Conservation (phyloP, 1,139 yeast species). For the Geotrichum klebahnii region DNA sequence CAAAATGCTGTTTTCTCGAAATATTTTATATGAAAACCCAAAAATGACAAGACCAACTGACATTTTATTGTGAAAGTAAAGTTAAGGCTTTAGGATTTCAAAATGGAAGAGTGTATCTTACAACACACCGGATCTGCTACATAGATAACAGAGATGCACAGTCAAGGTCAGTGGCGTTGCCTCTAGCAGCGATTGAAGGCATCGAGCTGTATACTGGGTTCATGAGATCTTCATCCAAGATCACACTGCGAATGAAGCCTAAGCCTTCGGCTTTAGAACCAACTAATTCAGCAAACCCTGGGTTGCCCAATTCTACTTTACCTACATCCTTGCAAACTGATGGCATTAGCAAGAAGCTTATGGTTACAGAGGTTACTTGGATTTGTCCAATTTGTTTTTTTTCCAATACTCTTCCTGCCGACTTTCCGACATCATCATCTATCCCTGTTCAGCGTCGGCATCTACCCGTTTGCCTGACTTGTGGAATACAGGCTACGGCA, state of each 20-base stretch:
- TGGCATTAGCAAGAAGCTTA: slow-evolving; percentile 6
- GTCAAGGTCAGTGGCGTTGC: slow-evolving; percentile 49
- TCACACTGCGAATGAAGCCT: slow-evolving; percentile 44
- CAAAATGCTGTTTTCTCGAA: background rate
- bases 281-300: slow-evolving; percentile 1
- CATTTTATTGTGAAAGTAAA: slow-evolving; percentile 43
- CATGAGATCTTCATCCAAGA: slow-evolving; percentile 73
- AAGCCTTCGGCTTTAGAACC: slow-evolving; percentile 10
- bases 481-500: slow-evolving; percentile 60
- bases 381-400: slow-evolving; percentile 79
- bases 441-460: background rate
- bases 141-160: slow-evolving; percentile 52
- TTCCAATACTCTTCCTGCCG: slow-evolving; percentile 50
- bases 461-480: slow-evolving; percentile 62
- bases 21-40: background rate
- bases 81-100: slow-evolving; percentile 61
- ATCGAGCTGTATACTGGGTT: slow-evolving; percentile 55
- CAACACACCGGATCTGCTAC: slow-evolving; percentile 68
- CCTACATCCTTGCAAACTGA: slow-evolving; percentile 13
- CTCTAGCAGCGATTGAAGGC: slow-evolving; percentile 46
- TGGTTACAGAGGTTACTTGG: slow-evolving; percentile 48
- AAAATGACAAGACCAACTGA: background rate
- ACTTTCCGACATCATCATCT: slow-evolving; percentile 20
- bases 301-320: slow-evolving; percentile 12
- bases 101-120: slow-evolving; percentile 72